Evolutionary conservation across 2,329 filamentous ascomycete genomes (phyloP).

Genomic region (Penicillium sp.): DNA sequence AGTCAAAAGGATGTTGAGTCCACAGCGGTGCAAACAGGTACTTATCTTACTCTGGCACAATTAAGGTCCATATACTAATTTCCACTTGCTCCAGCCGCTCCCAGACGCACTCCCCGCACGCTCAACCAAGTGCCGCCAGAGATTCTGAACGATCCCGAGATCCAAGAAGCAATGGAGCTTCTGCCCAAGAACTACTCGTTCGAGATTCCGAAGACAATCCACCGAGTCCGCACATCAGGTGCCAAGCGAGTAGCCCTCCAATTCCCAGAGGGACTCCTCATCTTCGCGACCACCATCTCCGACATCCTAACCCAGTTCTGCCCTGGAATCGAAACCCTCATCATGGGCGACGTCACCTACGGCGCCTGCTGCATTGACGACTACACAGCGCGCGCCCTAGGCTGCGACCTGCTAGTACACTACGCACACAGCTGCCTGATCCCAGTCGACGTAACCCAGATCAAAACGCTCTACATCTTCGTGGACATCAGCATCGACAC

Average conservation of each 20-base stretch:
- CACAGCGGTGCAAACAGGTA: conserved; percentile 43
- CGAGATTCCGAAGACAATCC: conserved; percentile 96
- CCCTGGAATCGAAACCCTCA: conserved; percentile 78
- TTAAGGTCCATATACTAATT: conserved; percentile 1
- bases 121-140: conserved; percentile 83
- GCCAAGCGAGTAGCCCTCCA: conserved; percentile 85
- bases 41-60: not conserved
- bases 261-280: conserved; percentile 86
- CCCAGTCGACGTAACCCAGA: conserved; percentile 89
- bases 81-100: conserved; percentile 48
- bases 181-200: conserved; percentile 96
- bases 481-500: conserved; percentile 96
- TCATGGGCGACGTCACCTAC: conserved; percentile 99
- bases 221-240: conserved; percentile 71
- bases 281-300: conserved; percentile 95
- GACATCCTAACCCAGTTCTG: conserved; percentile 95
- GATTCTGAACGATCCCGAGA: conserved; percentile 72
- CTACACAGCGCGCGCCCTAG: conserved; percentile 86
- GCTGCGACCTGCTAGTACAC: conserved; percentile 88
- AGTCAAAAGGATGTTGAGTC: conserved; percentile 56
- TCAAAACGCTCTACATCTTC: conserved; percentile 95
- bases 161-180: conserved; percentile 77
- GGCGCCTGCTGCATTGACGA: conserved; percentile 98
- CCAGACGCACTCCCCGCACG: conserved; percentile 65
- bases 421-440: conserved; percentile 96